phyloP scores from a whole-genome alignment of 495 filamentous ascomycete genomes.

The Articulospora tetracladia region DNA sequence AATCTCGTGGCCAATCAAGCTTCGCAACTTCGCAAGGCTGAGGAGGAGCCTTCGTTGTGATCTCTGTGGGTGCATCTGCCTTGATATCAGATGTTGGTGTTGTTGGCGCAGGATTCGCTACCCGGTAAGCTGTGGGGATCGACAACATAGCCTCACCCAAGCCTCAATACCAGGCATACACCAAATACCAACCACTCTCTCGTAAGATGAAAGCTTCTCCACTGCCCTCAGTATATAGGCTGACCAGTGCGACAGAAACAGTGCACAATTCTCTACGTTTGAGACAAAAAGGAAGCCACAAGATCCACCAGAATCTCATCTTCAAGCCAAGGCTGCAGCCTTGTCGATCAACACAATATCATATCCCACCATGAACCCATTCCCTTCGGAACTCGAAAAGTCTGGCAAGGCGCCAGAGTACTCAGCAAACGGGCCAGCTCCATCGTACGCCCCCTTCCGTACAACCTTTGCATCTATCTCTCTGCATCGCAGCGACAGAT shows the following conservation, averaged over 20 bases:
- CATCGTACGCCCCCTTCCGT: slow-evolving; percentile 11
- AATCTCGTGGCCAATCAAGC: too few relatives aligned
- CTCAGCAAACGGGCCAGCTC: background rate
- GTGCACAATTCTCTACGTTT: background rate
- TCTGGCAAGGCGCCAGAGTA: background rate
- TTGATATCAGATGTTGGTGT: too few relatives aligned
- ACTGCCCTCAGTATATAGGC: background rate
- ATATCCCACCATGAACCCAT: background rate
- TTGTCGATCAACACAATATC: background rate
- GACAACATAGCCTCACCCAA: background rate
- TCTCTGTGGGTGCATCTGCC: too few relatives aligned
- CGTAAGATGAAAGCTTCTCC: too few relatives aligned
- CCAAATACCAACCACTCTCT: background rate
- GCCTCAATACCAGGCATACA: background rate
- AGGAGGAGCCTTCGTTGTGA: too few relatives aligned
- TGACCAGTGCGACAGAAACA: background rate
- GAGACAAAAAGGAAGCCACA: background rate
- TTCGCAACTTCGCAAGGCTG: too few relatives aligned
- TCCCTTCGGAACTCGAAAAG: background rate
- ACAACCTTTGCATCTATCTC: slow-evolving; percentile 21
- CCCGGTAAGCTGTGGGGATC: background rate
- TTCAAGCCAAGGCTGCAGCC: background rate
- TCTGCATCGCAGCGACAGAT: slow-evolving; percentile 14
- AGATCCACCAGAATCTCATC: background rate
- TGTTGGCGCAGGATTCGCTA: background rate